Conservation (phyloP, 2,329 filamentous ascomycete genomes). For the Pestalotiopsis sp. region DNA sequence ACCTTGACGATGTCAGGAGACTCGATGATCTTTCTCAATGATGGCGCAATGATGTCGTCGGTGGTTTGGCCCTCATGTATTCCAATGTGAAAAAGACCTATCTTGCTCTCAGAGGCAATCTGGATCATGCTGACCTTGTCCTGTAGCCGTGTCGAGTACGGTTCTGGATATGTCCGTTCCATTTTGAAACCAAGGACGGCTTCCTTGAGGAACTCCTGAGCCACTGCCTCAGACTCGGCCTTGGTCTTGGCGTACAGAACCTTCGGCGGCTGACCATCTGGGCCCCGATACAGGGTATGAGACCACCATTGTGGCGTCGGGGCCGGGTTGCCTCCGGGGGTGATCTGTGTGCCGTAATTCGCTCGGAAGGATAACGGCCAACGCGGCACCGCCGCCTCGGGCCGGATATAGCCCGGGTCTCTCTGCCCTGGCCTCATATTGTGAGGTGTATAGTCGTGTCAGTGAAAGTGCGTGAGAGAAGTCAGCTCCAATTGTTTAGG, state of each 20-base stretch:
- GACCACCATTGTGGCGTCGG: neutral
- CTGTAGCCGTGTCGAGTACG: slow-evolving; percentile 16
- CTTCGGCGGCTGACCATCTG: slow-evolving; percentile 13
- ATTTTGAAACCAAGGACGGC: slow-evolving; percentile 30
- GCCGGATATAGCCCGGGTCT: neutral
- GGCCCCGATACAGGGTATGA: slow-evolving; percentile 18
- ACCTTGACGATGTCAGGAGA: slow-evolving; percentile 25
- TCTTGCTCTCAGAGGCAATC: slow-evolving; percentile 24
- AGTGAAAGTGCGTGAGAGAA: neutral
- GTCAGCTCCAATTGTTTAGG: too few relatives aligned
- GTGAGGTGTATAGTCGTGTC: neutral
- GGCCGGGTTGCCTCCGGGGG: too few relatives aligned
- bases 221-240: slow-evolving; percentile 22
- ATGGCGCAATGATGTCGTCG: slow-evolving; percentile 28
- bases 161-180: slow-evolving; percentile 25
- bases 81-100: slow-evolving; percentile 29
- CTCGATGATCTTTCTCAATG: slow-evolving; percentile 28
- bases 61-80: slow-evolving; percentile 23
- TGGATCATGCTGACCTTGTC: slow-evolving; percentile 29
- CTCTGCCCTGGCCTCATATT: neutral
- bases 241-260: slow-evolving; percentile 23
- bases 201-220: slow-evolving; percentile 22
- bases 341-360: neutral
- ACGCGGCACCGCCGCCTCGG: neutral
- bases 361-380: neutral